Conservation (phyloP, 495 filamentous ascomycete species). For the Lophium mytilinum region DNA sequence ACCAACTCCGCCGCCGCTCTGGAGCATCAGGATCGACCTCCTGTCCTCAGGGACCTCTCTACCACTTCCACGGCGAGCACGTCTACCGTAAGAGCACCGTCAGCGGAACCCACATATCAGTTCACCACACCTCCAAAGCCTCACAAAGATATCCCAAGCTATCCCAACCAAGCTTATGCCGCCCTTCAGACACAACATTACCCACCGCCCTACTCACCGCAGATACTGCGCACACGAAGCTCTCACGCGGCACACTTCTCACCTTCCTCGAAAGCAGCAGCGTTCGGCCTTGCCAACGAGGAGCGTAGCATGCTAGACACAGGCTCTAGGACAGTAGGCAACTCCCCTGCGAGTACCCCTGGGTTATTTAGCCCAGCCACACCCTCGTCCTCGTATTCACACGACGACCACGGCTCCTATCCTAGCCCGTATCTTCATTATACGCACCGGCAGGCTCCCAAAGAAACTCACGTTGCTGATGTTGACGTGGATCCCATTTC, state of each 20-base stretch:
- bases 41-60: slow-evolving; percentile 23
- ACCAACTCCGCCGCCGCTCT: not conserved
- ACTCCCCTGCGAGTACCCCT: slow-evolving; percentile 35
- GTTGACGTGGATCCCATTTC: slow-evolving; percentile 80
- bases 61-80: slow-evolving; percentile 27
- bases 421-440: slow-evolving; percentile 37
- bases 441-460: slow-evolving; percentile 34
- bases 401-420: slow-evolving; percentile 31
- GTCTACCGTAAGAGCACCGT: slow-evolving; percentile 23
- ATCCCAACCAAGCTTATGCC: slow-evolving; percentile 38
- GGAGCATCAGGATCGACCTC: slow-evolving; percentile 18
- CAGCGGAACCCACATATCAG: slow-evolving; percentile 8
- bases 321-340: slow-evolving; percentile 33
- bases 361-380: slow-evolving; percentile 32
- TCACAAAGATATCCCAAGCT: slow-evolving; percentile 26
- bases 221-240: slow-evolving; percentile 26
- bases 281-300: slow-evolving; percentile 18
- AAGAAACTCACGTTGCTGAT: slow-evolving; percentile 72
- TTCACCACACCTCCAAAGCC: slow-evolving; percentile 6
- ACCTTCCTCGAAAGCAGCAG: slow-evolving; percentile 22
- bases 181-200: slow-evolving; percentile 36
- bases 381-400: slow-evolving; percentile 13
- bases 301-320: slow-evolving; percentile 22
- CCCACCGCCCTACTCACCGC: slow-evolving; percentile 26
- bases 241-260: slow-evolving; percentile 29